Percentiles rank a stretch among this genome's conserved stretches.
phyloP scores from a whole-genome alignment of 2,329 filamentous ascomycete species.

The Fusarium camptoceras region DNA sequence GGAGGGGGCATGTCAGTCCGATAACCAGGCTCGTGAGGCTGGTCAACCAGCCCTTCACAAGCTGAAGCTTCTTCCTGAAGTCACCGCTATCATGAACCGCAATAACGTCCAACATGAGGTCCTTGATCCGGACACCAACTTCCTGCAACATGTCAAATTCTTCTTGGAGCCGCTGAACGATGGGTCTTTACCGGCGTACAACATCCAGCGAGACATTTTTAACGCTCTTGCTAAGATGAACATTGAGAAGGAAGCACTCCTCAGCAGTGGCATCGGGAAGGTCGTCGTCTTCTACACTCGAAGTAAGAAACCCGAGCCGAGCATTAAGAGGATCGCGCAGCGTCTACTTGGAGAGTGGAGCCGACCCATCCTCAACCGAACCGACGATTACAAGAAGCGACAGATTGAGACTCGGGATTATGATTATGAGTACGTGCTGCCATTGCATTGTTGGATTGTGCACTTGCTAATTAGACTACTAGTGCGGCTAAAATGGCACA shows the following conservation, averaged over 20 bases:
- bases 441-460: not conserved
- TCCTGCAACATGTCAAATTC: conserved; percentile 94
- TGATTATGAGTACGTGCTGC: conserved; percentile 67
- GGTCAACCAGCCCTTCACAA: conserved; percentile 90
- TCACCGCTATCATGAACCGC: conserved; percentile 87
- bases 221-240: conserved; percentile 81
- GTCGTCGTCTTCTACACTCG: conserved; percentile 97
- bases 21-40: conserved; percentile 83
- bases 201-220: conserved; percentile 96
- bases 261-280: conserved; percentile 94
- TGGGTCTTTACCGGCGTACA: conserved; percentile 93
- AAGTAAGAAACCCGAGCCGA: conserved; percentile 87
- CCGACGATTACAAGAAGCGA: conserved; percentile 93
- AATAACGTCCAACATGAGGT: conserved; percentile 87
- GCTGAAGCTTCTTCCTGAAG: conserved; percentile 91
- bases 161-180: conserved; percentile 97
- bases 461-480: conserved; percentile 31
- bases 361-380: conserved; percentile 90
- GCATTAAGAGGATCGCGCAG: conserved; percentile 94
- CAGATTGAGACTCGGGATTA: conserved; percentile 72
- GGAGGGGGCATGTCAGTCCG: conserved; percentile 88
- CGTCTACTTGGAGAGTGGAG: conserved; percentile 96
- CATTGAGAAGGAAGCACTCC: conserved; percentile 89
- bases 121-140: conserved; percentile 93
- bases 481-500: conserved; percentile 67